Conservation (phyloP, 192 early-diverging fungal genomes). For the Rhizoclosmatium sp. region DNA sequence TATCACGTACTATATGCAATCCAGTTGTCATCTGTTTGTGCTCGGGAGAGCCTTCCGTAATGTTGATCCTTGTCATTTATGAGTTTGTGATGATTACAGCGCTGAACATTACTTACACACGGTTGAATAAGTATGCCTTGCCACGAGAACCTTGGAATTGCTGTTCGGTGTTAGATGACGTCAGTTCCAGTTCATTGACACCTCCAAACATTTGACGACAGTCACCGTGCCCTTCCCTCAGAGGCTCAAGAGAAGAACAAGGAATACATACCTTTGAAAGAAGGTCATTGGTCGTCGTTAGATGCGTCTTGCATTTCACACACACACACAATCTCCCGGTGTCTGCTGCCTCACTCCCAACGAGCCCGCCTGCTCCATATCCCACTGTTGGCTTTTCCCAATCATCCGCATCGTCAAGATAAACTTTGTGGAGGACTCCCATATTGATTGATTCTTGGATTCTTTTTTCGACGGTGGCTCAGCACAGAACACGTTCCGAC, state of each 20-base stretch:
- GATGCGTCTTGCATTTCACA: not conserved
- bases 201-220: too few species aligned
- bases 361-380: too few species aligned
- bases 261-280: slow-evolving; percentile 9
- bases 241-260: not conserved
- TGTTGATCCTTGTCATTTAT: slow-evolving; percentile 6
- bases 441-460: not conserved
- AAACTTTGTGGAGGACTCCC: slow-evolving; percentile 4
- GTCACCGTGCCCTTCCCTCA: not conserved
- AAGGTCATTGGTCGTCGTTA: not conserved
- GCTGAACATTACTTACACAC: not conserved
- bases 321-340: not conserved
- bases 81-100: not conserved
- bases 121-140: slow-evolving; percentile 10
- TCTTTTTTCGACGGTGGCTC: slow-evolving; percentile 1
- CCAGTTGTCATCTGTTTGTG: slow-evolving; percentile 78
- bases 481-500: not conserved
- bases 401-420: slow-evolving; percentile 9
- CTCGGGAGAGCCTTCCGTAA: slow-evolving; percentile 52
- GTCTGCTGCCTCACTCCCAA: not conserved
- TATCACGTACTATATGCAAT: slow-evolving; percentile 73
- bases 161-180: not conserved
- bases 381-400: not conserved
- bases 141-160: slow-evolving; percentile 7
- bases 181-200: too few species aligned